Conservation (phyloP, 768 basidiomycete genomes). For the Trichaptum fuscoviolaceum region DNA sequence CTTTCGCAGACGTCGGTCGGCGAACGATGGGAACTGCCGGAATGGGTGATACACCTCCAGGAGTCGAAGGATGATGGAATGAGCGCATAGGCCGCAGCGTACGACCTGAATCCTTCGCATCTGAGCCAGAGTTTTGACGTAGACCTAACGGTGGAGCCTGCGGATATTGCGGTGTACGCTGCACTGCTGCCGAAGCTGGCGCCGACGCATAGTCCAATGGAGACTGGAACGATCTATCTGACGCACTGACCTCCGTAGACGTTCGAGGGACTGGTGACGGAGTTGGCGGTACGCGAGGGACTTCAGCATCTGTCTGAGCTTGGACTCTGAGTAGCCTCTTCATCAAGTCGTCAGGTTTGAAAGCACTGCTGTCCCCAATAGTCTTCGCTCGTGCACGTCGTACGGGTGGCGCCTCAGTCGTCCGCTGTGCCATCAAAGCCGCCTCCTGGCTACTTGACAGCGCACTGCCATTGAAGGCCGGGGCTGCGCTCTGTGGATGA, state of each 20-base stretch:
- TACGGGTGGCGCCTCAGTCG: not conserved
- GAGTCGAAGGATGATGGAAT: conserved; percentile 46
- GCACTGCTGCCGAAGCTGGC: not conserved
- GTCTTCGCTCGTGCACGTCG: conserved; percentile 40
- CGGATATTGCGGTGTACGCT: not conserved
- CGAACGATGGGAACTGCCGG: not conserved
- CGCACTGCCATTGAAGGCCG: conserved; percentile 5
- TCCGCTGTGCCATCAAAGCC: conserved; percentile 28
- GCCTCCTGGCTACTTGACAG: conserved; percentile 34
- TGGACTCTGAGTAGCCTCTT: conserved; percentile 53
- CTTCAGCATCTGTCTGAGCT: conserved; percentile 13
- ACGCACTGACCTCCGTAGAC: not conserved
- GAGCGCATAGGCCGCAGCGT: conserved; percentile 50
- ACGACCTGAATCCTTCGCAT: conserved; percentile 11
- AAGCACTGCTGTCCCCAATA: conserved; percentile 34
- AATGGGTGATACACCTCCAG: conserved; percentile 22
- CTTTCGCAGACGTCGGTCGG: conserved; percentile 1
- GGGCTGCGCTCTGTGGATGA: conserved; percentile 16
- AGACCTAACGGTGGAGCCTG: not conserved
- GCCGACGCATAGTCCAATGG: not conserved
- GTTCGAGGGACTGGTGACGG: not conserved
- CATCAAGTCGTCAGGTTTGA: conserved; percentile 55
- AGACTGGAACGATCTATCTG: not conserved
- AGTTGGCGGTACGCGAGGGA: not conserved
- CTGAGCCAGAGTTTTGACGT: not conserved